Percentiles rank a stretch among this genome's conserved stretches.
Evolutionary conservation across 192 early-diverging fungal genomes (phyloP).

Genomic region (Helicostylum pulchrum): DNA sequence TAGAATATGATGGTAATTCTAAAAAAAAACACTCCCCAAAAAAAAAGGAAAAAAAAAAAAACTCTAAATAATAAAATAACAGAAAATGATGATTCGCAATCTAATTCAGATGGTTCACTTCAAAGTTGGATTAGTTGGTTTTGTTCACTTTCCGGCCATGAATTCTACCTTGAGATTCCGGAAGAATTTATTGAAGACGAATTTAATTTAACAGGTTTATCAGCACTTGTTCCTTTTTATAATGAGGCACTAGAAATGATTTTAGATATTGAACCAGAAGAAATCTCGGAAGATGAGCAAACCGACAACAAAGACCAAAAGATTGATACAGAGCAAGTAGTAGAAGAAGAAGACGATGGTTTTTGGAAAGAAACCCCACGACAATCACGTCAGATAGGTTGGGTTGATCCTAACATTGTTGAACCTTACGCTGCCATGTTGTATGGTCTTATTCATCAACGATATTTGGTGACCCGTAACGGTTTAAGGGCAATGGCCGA

Average conservation of each 20-base stretch:
- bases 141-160: constrained; percentile 71
- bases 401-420: constrained; percentile 37
- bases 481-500: constrained; percentile 85
- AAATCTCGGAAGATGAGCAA: constrained; percentile 21
- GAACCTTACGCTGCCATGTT: constrained; percentile 85
- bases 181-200: constrained; percentile 94
- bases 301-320: constrained; percentile 40
- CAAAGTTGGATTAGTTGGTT: constrained; percentile 75
- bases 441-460: constrained; percentile 91
- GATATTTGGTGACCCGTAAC: constrained; percentile 84
- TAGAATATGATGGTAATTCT: background rate
- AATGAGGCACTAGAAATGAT: constrained; percentile 95
- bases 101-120: constrained; percentile 16
- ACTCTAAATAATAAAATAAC: constrained; percentile 4
- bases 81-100: constrained; percentile 11
- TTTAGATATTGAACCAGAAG: constrained; percentile 70
- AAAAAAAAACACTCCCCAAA: too few species aligned
- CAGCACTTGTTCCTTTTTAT: constrained; percentile 79
- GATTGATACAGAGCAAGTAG: background rate
- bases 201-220: constrained; percentile 95
- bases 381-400: background rate
- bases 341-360: constrained; percentile 21
- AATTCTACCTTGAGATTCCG: constrained; percentile 78
- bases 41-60: constrained; percentile 5
- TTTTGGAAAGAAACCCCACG: constrained; percentile 25